These are phyloP conservation scores for Babesia ovata DNA, from an alignment of 169 alveolate species.

Conservation along the genomic window DNA sequence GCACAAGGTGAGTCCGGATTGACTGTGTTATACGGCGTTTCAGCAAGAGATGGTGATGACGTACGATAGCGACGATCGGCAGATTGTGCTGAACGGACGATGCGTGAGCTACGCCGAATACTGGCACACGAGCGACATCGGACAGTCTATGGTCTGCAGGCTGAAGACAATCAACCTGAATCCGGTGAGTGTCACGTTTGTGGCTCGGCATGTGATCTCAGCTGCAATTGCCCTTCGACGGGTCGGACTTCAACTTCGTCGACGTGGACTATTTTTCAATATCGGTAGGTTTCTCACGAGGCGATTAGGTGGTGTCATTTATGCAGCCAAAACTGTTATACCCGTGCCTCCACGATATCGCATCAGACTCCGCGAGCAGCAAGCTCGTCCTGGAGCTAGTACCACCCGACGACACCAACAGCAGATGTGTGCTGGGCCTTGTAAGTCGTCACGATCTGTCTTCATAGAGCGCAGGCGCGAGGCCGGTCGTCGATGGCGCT, in stretches of 20 bases:
- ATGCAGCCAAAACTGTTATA: conserved; percentile 56
- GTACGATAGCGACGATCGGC: conserved; percentile 59
- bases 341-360: conserved; percentile 62
- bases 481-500: conserved; percentile 52
- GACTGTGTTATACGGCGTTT: not conserved
- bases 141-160: conserved; percentile 48
- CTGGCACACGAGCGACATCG: conserved; percentile 39
- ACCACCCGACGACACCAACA: conserved; percentile 42
- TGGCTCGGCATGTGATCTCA: not conserved
- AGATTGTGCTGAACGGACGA: conserved; percentile 47
- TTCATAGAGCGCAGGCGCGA: conserved; percentile 24
- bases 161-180: conserved; percentile 51
- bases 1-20: conserved; percentile 37
- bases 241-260: conserved; percentile 45
- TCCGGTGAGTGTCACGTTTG: conserved; percentile 35
- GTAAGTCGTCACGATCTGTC: conserved; percentile 11
- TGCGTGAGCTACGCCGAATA: conserved; percentile 50
- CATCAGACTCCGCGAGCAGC: conserved; percentile 59
- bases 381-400: conserved; percentile 61
- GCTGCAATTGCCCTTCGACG: conserved; percentile 65
- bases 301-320: not conserved
- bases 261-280: conserved; percentile 64
- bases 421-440: conserved; percentile 57
- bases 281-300: conserved; percentile 24
- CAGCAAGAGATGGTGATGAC: conserved; percentile 51